These are phyloP conservation scores for Botrytis pseudocinerea DNA, from an alignment of 2,329 filamentous ascomycete genomes.

Conservation along the genomic window DNA sequence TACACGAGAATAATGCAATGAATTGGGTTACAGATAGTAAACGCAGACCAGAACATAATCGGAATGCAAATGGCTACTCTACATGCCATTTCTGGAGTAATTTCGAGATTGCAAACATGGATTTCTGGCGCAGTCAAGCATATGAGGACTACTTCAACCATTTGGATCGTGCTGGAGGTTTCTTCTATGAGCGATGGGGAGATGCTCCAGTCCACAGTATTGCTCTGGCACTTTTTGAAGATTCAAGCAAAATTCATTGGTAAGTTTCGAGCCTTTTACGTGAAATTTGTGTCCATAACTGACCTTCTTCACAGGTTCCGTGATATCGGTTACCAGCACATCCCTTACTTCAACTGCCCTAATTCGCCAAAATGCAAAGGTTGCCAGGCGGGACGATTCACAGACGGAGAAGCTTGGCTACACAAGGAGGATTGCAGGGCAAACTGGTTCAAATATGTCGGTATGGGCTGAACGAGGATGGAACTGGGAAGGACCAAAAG, in stretches of 20 bases:
- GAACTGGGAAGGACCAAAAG: background rate
- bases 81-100: conserved; percentile 99
- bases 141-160: conserved; percentile 98
- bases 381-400: conserved; percentile 84
- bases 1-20: conserved; percentile 82
- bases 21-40: conserved; percentile 80
- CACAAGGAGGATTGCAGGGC: conserved; percentile 91
- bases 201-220: conserved; percentile 97
- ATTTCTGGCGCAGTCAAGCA: conserved; percentile 84
- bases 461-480: conserved; percentile 60
- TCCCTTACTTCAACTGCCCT: conserved; percentile 98
- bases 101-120: conserved; percentile 93
- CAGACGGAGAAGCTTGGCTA: conserved; percentile 82
- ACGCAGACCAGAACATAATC: conserved; percentile 75
- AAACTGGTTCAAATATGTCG: conserved; percentile 95
- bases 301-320: conserved; percentile 71
- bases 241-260: conserved; percentile 90
- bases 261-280: conserved; percentile 46
- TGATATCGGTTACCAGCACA: conserved; percentile 97
- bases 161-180: conserved; percentile 88
- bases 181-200: conserved; percentile 98
- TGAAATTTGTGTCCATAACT: conserved; percentile 22
- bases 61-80: conserved; percentile 85
- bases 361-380: conserved; percentile 92
- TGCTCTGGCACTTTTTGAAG: conserved; percentile 87